phyloP scores from a whole-genome alignment of 1,284 basidiomycete genomes.

The Gymnopus androsaceus region DNA sequence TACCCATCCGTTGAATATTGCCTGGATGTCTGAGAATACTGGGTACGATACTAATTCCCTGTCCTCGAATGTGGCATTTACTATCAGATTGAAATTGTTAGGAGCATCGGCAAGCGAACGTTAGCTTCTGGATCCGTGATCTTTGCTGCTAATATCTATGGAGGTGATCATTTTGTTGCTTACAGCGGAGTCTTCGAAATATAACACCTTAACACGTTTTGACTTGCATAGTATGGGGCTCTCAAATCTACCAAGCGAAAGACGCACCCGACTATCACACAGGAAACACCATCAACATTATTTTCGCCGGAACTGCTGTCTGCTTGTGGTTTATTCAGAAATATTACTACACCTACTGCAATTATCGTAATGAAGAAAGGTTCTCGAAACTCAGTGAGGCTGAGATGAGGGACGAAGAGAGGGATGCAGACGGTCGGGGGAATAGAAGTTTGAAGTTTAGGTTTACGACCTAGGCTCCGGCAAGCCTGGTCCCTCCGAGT shows the following conservation, averaged over 20 bases:
- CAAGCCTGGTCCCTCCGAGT: too few relatives aligned
- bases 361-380: constrained; percentile 26
- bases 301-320: constrained; percentile 33
- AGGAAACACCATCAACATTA: constrained; percentile 41
- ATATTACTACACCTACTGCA: constrained; percentile 30
- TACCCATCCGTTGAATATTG: constrained; percentile 40
- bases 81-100: not conserved
- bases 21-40: constrained; percentile 44
- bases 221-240: constrained; percentile 28
- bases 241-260: constrained; percentile 38
- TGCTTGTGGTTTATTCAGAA: constrained; percentile 38
- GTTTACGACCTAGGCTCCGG: not conserved
- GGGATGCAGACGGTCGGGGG: constrained; percentile 30
- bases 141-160: constrained; percentile 35
- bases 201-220: not conserved
- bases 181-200: too few relatives aligned
- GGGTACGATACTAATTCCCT: constrained; percentile 19
- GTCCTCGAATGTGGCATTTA: not conserved
- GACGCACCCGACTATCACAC: constrained; percentile 39
- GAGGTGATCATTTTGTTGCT: constrained; percentile 24
- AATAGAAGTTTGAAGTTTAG: constrained; percentile 30
- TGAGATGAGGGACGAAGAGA: constrained; percentile 29
- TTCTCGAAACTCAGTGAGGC: constrained; percentile 26
- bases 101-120: constrained; percentile 37
- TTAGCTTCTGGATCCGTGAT: constrained; percentile 39